These are phyloP conservation scores for Monosporozyma unispora DNA, from an alignment of 805 yeast species.

Conservation along the genomic window DNA sequence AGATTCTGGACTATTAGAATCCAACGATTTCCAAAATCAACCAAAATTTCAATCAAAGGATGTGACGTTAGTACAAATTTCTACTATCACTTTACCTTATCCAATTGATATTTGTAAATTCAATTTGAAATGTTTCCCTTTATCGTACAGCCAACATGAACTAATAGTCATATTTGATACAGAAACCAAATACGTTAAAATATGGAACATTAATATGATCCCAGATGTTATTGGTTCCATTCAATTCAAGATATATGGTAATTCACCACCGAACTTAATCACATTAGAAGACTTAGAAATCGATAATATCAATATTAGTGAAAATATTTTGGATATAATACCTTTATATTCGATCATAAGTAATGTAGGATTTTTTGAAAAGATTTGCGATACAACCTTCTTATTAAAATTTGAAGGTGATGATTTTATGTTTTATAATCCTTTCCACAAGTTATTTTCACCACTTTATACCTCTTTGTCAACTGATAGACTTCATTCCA, in stretches of 20 bases:
- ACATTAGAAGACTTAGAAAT: constrained; percentile 8
- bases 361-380: not conserved
- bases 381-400: not conserved
- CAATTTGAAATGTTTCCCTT: constrained; percentile 12
- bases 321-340: not conserved
- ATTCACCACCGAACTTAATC: constrained; percentile 19
- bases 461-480: constrained; percentile 8
- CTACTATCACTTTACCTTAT: constrained; percentile 30
- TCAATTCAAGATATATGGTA: constrained; percentile 22
- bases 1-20: not conserved
- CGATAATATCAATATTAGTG: not conserved
- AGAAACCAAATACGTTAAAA: constrained; percentile 35
- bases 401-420: constrained; percentile 30
- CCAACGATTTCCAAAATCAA: constrained; percentile 1
- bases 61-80: constrained; percentile 56
- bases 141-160: constrained; percentile 45
- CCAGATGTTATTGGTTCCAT: constrained; percentile 20
- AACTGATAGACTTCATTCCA: not conserved
- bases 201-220: constrained; percentile 35
- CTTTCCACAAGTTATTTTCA: constrained; percentile 23
- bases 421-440: constrained; percentile 29
- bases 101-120: constrained; percentile 31
- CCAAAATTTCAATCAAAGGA: constrained; percentile 40
- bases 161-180: constrained; percentile 49
- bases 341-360: not conserved